Base-by-base conservation (phyloP, 2,329 filamentous ascomycete species). In the Alternaria burnsii region DNA sequence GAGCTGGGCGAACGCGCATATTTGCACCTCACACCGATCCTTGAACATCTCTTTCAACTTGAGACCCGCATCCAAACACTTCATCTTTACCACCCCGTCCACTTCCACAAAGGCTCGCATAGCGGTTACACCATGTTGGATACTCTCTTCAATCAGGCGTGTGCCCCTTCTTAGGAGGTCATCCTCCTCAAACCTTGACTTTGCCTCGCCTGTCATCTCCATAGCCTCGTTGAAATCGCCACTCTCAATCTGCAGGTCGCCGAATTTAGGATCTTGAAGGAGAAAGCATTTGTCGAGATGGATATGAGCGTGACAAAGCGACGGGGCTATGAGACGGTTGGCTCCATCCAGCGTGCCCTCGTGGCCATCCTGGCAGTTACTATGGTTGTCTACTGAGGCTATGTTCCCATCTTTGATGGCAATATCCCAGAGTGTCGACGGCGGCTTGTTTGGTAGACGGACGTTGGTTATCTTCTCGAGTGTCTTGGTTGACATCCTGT, bases 31-130 rank as follows among this genome's bases (percentile, higher is more conserved):
- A 61, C 89, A 86, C 8, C 80, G 76, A 20, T 83, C 79, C 11
- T 76, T 71, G 72, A 86, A 89, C 53, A 84, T 78, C 3, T 80
- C 68, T 74, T 88, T 88, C 47, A 92, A 79, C 32, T 76, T 78
- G 26, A 88, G 71, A 0, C 87, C 89, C 2, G 85, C 86, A 41
- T 85, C 80, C 4, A 90, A 75, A 66, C 87, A 89, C 60, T 83
- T 85, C 56, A 84, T 76, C 5, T 81, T 78, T 1, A 91, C 88
- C 9, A 85, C 84, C 42, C 84, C 82, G 73, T 92, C 90, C 1
- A 92, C 82, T 76, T 92, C 90, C 48, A 91, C 88, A 71, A 92
- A 92, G 2, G 88, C 88, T 62, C 90, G 84, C 82, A 91, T 88
- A 20, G 86, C 84, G 0, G 89, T 91, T 3, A 92, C 90, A 5